phyloP scores from a whole-genome alignment of 352 stramenopile genomes.

The Pythium plurisporium region DNA sequence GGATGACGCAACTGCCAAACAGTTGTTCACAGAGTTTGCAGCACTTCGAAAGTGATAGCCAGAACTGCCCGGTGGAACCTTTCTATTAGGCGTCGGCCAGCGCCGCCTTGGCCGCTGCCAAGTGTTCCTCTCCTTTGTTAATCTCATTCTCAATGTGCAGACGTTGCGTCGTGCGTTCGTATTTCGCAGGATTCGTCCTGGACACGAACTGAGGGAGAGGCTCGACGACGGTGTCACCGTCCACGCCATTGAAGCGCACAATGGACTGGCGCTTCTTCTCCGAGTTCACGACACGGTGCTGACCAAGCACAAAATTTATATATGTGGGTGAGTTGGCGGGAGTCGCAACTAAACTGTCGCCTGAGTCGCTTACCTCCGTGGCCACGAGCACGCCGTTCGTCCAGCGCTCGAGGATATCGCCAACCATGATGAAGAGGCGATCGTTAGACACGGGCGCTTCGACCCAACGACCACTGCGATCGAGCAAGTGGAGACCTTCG shows the following conservation, averaged over 20 bases:
- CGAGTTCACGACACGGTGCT: slow-evolving; percentile 78
- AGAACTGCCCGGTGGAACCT: background rate
- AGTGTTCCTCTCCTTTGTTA: slow-evolving; percentile 65
- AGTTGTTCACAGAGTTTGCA: slow-evolving; percentile 71
- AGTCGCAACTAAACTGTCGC: too few species aligned
- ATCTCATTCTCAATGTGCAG: slow-evolving; percentile 38
- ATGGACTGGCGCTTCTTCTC: slow-evolving; percentile 77
- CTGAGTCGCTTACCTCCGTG: slow-evolving; percentile 73
- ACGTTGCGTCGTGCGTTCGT: slow-evolving; percentile 34
- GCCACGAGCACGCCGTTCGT: slow-evolving; percentile 70
- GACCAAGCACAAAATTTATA: slow-evolving; percentile 5
- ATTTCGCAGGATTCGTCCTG: slow-evolving; percentile 44
- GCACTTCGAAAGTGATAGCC: slow-evolving; percentile 53
- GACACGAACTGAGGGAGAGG: slow-evolving; percentile 60
- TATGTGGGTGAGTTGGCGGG: too few species aligned
- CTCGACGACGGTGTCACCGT: slow-evolving; percentile 65
- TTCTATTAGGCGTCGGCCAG: slow-evolving; percentile 25
- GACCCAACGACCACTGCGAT: slow-evolving; percentile 57
- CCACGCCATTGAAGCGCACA: slow-evolving; percentile 75
- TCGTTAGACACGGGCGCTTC: slow-evolving; percentile 67
- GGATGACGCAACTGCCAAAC: slow-evolving; percentile 41
- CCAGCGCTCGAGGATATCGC: slow-evolving; percentile 78
- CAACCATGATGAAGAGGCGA: slow-evolving; percentile 74
- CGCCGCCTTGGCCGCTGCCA: slow-evolving; percentile 54
- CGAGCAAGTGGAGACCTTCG: slow-evolving; percentile 58